phyloP scores from a whole-genome alignment of 345 rosid genomes.

The Viola odorata region DNA sequence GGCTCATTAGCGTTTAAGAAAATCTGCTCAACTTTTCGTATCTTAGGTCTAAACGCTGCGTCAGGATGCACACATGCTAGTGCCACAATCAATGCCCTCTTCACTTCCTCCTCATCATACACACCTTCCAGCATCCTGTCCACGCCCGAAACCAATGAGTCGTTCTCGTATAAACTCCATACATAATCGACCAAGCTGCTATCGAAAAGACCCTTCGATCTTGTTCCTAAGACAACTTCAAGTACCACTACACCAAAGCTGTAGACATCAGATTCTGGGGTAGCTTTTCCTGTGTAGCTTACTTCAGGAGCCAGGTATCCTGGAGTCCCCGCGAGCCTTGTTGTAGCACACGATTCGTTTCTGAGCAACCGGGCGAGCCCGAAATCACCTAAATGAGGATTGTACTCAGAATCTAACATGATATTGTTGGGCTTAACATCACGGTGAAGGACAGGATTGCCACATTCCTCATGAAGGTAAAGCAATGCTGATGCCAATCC shows the following conservation, averaged over 20 bases:
- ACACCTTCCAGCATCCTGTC: conserved; percentile 16
- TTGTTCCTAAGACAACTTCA: conserved; percentile 32
- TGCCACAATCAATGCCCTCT: conserved; percentile 23
- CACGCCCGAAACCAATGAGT: conserved; percentile 19
- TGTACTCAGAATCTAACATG: conserved; percentile 32
- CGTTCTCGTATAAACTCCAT: conserved; percentile 22
- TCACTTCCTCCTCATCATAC: conserved; percentile 25
- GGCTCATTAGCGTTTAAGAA: conserved; percentile 33
- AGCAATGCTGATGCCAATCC: conserved; percentile 39
- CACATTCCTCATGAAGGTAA: conserved; percentile 39
- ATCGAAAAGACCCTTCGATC: conserved; percentile 27
- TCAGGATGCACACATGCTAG: conserved; percentile 34
- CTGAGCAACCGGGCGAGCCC: conserved; percentile 35
- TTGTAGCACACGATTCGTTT: conserved; percentile 25
- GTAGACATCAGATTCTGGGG: conserved; percentile 29
- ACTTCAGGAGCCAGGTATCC: conserved; percentile 36
- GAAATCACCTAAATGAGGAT: conserved; percentile 33
- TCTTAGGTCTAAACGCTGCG: conserved; percentile 21
- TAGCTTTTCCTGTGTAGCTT: conserved; percentile 30
- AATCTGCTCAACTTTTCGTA: conserved; percentile 35
- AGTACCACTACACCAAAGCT: conserved; percentile 34
- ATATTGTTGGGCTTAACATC: conserved; percentile 42
- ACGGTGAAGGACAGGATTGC: conserved; percentile 35
- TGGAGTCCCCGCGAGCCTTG: conserved; percentile 39
- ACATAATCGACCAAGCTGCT: conserved; percentile 33